Base-by-base conservation (phyloP, 2,329 filamentous ascomycete genomes). In the Colletotrichum sp. region DNA sequence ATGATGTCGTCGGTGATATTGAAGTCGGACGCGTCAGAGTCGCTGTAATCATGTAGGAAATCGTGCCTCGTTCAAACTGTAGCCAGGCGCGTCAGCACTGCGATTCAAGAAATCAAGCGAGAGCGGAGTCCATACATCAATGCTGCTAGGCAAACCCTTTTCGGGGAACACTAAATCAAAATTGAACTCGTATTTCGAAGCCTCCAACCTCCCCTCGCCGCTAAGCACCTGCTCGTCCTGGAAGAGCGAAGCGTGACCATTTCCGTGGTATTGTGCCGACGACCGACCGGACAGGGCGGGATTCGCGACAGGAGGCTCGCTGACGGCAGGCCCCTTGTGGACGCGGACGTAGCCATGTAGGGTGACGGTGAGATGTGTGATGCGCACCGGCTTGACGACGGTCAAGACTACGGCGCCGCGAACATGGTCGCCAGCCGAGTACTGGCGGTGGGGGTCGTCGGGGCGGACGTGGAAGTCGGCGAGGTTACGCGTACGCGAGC, bases 11-110 rank as follows among this genome's bases (percentile, higher is more conserved):
- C 3, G 96, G 93, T 16, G 93, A 91, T 77, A 98, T 98, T 8
- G 96, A 93, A 0, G 95, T 97, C 24, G 97, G 96, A 72, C 96
- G 92, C 24, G 96, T 99, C 73, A 99, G 85, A 10, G 96, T 98
- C 36, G 96, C 94, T 8, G 95, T 96, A 80, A 99, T 91, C 87
- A 96, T 92, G 86, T 99, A 99, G 24, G 94, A 94, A 80, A 99
- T 95, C 3, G 95, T 96, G 44, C 97, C 97, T 82, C 96, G 93
- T 86, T 99, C 97, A 84, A 99, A 99, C 96, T 99, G 84, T 34
- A 73, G 30, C 13, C 15, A 21, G 15, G 44, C 57, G 70, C 64
- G 55, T 70, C 26, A 75, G 71, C 65, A 66, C 6, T 55, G 55
- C 28, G 49, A 66, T 26, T 71, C 69, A 60, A 30, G 8, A 62